Evolutionary conservation across 2,329 filamentous ascomycete genomes (phyloP), one percentile per base, ranked within the genome.

Genomic region (Corynespora cassiicola): DNA sequence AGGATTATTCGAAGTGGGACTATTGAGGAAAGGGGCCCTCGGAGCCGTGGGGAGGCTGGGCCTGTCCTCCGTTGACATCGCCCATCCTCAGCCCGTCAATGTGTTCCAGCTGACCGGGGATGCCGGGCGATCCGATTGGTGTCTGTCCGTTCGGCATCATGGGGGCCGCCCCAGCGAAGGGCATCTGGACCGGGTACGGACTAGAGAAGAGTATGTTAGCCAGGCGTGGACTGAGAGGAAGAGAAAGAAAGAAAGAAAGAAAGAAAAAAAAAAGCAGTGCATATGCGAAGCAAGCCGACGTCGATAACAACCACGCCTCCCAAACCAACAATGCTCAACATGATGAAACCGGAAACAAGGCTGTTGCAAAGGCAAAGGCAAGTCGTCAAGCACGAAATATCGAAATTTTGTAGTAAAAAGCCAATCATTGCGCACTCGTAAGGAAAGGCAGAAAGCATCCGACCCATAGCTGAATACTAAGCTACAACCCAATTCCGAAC

Each of bases 21-120:
- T 63, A 66, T 45, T 61, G 60, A 42, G 65, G 54, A 40, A 66
- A 68, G 20, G 63, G 60, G 31, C 60, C 56, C 33, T 68, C 58
- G 39, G 58, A 61, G 10, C 52, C 56, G 36, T 61, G 58, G 26
- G 56, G n/a, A n/a, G n/a, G n/a, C n/a, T n/a, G n/a, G n/a, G n/a
- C n/a, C n/a, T n/a, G n/a, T n/a, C n/a, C n/a, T n/a, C n/a, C n/a
- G n/a, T n/a, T 16, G 4, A 26, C 22, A 12, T 31, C 33, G 31
- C 26, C 40, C 38, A 61, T 50, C 39, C 55, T 53, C 45, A 65
- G 51, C 24, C 59, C 59, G 31, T 63, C 64, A 50, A 65, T 49
- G 20, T 58, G 56, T 29, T 66, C 63, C 17, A 50, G 53, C n/a
- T 56, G 54, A 28, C 55, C 55, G 28, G 52, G 49, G 27, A 54